Percentiles rank a stretch among this genome's conserved stretches.
phyloP scores from a whole-genome alignment of 768 basidiomycete genomes.

The Tylopilus subfusipes region DNA sequence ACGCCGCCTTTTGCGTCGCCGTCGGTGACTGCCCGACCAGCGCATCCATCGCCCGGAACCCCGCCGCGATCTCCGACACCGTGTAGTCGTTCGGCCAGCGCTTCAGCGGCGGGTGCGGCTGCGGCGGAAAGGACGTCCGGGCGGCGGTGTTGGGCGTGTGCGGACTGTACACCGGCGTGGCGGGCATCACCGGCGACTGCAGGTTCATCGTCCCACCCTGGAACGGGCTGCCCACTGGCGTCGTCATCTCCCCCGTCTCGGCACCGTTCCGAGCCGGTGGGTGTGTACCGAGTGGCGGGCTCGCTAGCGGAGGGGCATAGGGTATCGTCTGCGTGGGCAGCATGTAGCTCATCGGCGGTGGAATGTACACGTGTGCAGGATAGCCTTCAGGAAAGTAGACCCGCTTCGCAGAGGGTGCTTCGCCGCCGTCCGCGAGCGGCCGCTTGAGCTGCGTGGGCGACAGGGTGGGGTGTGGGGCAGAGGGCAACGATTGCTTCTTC shows the following conservation, averaged over 20 bases:
- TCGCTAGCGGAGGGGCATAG: constrained; percentile 21
- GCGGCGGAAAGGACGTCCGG: constrained; percentile 41
- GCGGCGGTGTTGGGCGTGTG: constrained; percentile 23
- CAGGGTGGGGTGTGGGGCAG: neutral
- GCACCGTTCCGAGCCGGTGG: constrained; percentile 10
- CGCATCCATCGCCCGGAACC: constrained; percentile 52
- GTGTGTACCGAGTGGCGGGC: constrained; percentile 13
- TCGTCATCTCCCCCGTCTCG: constrained; percentile 17
- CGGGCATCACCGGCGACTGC: constrained; percentile 19
- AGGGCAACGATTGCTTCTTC: constrained; percentile 12
- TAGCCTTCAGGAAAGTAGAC: constrained; percentile 28
- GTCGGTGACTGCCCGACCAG: constrained; percentile 34
- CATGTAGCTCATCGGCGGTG: constrained; percentile 27
- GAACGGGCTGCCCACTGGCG: constrained; percentile 16
- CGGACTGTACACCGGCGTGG: constrained; percentile 21
- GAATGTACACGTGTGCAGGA: constrained; percentile 29
- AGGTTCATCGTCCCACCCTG: constrained; percentile 8
- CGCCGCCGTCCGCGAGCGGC: constrained; percentile 20
- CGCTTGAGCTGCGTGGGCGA: constrained; percentile 26
- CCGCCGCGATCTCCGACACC: constrained; percentile 58
- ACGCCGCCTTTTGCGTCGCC: constrained; percentile 63
- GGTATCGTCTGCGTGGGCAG: constrained; percentile 28
- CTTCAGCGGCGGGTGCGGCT: constrained; percentile 62
- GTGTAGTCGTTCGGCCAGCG: constrained; percentile 78
- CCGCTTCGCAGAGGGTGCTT: constrained; percentile 28